phyloP scores from a whole-genome alignment of 2,329 filamentous ascomycete genomes.

The Escovopsis weberi region DNA sequence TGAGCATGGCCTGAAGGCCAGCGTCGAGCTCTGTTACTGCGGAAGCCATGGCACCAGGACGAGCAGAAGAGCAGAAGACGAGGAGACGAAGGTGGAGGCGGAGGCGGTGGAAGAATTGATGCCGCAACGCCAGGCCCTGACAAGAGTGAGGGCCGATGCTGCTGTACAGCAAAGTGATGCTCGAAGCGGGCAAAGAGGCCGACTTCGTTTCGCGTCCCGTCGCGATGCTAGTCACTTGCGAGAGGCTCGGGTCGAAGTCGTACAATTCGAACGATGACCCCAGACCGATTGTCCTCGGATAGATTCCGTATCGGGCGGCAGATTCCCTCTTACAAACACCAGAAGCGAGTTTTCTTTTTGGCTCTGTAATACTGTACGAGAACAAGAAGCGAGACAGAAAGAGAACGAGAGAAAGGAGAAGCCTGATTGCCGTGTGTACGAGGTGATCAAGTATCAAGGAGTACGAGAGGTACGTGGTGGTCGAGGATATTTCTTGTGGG shows the following conservation, averaged over 20 bases:
- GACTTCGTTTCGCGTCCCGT: not conserved
- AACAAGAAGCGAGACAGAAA: not conserved
- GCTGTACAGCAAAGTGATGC: slow-evolving; percentile 3
- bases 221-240: slow-evolving; percentile 5
- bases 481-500: slow-evolving; percentile 2
- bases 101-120: not conserved
- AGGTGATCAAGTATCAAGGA: slow-evolving; percentile 5
- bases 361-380: slow-evolving; percentile 6
- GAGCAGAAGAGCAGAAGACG: slow-evolving; percentile 1
- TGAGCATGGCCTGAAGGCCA: slow-evolving; percentile 81
- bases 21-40: slow-evolving; percentile 83
- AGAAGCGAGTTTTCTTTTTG: not conserved
- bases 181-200: not conserved
- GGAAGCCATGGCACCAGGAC: slow-evolving; percentile 47
- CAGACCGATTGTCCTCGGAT: slow-evolving; percentile 2
- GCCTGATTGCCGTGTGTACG: slow-evolving; percentile 7
- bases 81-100: not conserved
- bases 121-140: slow-evolving; percentile 1
- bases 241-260: slow-evolving; percentile 3
- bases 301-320: slow-evolving; percentile 2
- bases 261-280: slow-evolving; percentile 3
- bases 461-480: slow-evolving; percentile 8
- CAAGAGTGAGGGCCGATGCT: not conserved
- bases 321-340: slow-evolving; percentile 5
- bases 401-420: too few species aligned